Base-by-base conservation (phyloP, 2,329 filamentous ascomycete species). In the Didymella pomorum region DNA sequence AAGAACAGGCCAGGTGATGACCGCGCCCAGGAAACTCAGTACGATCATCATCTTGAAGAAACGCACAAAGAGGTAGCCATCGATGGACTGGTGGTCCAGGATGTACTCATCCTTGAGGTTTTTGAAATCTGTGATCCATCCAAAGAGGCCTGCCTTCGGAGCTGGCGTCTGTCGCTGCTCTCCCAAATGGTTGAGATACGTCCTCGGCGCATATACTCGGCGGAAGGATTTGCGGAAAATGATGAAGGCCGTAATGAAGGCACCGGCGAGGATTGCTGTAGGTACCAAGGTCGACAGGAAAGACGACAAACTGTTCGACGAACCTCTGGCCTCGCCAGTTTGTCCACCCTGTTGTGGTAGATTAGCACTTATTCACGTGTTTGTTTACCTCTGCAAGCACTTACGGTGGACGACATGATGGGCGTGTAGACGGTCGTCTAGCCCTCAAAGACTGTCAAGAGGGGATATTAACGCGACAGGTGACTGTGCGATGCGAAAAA, bases 61-160 rank as follows among this genome's bases (percentile, higher is more conserved):
- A 37, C 81, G 74, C 44, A 83, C 70, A 58, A 79, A 82, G 14
- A 83, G 73, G 54, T 79, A 82, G 28, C 79, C 80, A 63, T 83
- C 81, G 46, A 83, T 77, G 11, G 80, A 81, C 61, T 80, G 78
- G 66, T 81, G 80, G 61, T 80, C 77, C 45, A 83, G 75, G 21
- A 83, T 76, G 58, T 79, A 80, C 33, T 71, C 71, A 65, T 82
- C 80, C 28, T 76, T 69, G 43, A 82, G 78, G 66, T 63, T 68
- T 23, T 74, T 71, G 62, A 81, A 81, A 54, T 80, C 77, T 7
- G 72, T 75, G 50, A 87, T 79, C 84, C 85, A 87, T 63, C 83
- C 82, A 47, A 86, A 72, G 57, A 83, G 75, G 41, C 82, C 80
- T 12, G 54, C 56, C 23, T 73, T 73, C 18, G 70, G 76, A 5